These are phyloP conservation scores for Bruguiera hainesii DNA, from an alignment of 441 rosid genomes.

Conservation along the genomic window DNA sequence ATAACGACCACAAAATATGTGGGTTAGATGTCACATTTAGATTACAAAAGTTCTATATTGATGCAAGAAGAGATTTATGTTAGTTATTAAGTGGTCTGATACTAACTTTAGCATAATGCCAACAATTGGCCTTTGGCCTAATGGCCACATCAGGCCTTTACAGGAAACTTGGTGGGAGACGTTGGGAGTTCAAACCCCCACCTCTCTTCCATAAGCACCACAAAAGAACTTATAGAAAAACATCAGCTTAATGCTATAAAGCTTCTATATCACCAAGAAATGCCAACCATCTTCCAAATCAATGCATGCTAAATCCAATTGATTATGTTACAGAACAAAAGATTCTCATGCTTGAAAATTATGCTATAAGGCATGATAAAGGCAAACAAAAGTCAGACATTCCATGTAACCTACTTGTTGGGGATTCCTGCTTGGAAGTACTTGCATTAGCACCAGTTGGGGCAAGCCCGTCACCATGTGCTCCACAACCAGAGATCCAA, in stretches of 20 bases:
- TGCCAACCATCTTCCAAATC: conserved; percentile 1
- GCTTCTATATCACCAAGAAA: conserved; percentile 6
- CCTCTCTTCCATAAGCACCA: background rate
- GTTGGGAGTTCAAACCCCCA: background rate
- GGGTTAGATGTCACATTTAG: conserved; percentile 11
- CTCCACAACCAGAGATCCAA: conserved; percentile 66
- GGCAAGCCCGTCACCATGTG: conserved; percentile 27
- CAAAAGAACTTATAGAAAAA: background rate
- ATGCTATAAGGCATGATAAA: conserved; percentile 9
- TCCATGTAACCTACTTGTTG: conserved; percentile 40
- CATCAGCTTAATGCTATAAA: conserved; percentile 2
- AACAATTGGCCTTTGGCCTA: background rate
- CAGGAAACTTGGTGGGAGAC: too few relatives aligned
- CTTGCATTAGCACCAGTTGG: conserved; percentile 26
- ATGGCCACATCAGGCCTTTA: too few relatives aligned
- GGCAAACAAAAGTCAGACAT: conserved; percentile 10
- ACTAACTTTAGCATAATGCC: background rate
- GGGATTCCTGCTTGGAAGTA: conserved; percentile 35
- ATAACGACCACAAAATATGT: background rate
- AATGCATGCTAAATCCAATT: background rate
- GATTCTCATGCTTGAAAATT: background rate
- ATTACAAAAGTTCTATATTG: background rate
- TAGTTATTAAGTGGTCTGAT: background rate
- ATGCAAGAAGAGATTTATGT: background rate
- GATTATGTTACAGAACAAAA: background rate